A percentile compares a stretch with the other conserved stretches of the same genome.
These are phyloP conservation scores for Kwoniella dendrophila DNA, from an alignment of 768 basidiomycete genomes.

Conservation along the genomic window DNA sequence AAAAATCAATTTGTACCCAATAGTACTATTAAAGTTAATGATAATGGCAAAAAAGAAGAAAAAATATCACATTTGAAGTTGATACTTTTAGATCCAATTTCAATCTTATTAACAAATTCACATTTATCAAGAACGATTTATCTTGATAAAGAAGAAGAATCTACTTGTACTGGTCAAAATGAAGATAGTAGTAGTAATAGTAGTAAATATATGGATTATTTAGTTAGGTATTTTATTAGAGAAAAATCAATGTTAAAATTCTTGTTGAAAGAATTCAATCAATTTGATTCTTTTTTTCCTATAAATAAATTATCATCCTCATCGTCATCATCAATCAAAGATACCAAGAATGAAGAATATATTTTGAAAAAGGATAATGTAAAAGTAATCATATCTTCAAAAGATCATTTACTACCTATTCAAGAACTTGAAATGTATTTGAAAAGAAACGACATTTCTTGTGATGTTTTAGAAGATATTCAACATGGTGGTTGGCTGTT, in stretches of 20 bases:
- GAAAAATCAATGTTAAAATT: constrained; percentile 9
- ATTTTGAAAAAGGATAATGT: background rate
- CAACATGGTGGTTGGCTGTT: constrained; percentile 20
- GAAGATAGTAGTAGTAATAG: background rate
- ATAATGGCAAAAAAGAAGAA: too few relatives aligned
- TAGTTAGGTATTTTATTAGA: constrained; percentile 18
- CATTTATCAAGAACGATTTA: constrained; percentile 7
- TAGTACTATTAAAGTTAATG: too few relatives aligned
- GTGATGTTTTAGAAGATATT: constrained; percentile 20
- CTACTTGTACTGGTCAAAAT: too few relatives aligned
- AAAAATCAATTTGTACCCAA: too few relatives aligned
- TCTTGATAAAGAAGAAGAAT: too few relatives aligned
- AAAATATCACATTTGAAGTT: background rate
- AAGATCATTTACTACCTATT: constrained; percentile 23
- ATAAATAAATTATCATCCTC: background rate
- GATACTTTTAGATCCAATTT: constrained; percentile 26
- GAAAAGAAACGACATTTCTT: background rate
- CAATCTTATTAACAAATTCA: constrained; percentile 10
- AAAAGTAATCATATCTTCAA: constrained; percentile 8
- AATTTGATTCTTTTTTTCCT: constrained; percentile 16
- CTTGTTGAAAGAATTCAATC: constrained; percentile 15
- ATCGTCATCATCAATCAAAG: background rate
- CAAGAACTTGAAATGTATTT: constrained; percentile 4
- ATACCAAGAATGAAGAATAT: background rate
- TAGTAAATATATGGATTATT: constrained; percentile 3